Percentiles rank a stretch among this genome's conserved stretches.
phyloP scores from a whole-genome alignment of 2,329 filamentous ascomycete species.

The Dryadomyces quercus-mongolicae region DNA sequence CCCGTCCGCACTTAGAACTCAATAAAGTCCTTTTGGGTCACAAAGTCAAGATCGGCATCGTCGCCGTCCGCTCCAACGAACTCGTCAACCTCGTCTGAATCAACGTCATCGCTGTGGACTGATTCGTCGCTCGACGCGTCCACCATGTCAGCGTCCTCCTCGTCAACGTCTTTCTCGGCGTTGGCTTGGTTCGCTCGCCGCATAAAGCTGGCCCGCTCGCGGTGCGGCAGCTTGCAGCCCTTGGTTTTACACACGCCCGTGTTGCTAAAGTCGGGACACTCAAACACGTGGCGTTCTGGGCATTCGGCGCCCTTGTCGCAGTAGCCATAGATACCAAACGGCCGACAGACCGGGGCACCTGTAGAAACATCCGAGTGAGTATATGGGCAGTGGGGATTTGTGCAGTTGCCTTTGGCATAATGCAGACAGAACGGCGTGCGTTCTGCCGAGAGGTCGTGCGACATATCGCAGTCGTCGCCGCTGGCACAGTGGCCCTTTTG shows the following conservation, averaged over 20 bases:
- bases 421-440: slow-evolving; percentile 82
- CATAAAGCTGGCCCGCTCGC: slow-evolving; percentile 71
- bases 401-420: slow-evolving; percentile 81
- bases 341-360: slow-evolving; percentile 66
- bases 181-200: slow-evolving; percentile 49
- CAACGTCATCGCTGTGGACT: slow-evolving; percentile 63
- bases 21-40: slow-evolving; percentile 49
- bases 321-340: slow-evolving; percentile 79
- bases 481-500: slow-evolving; percentile 65
- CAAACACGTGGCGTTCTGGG: slow-evolving; percentile 73
- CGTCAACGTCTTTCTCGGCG: slow-evolving; percentile 22
- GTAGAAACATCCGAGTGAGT: slow-evolving; percentile 70
- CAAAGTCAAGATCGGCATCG: slow-evolving; percentile 39
- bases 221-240: slow-evolving; percentile 75
- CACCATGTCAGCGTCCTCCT: slow-evolving; percentile 41
- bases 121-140: slow-evolving; percentile 74
- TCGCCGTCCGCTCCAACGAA: slow-evolving; percentile 44
- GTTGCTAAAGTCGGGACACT: slow-evolving; percentile 94
- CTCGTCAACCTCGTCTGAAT: slow-evolving; percentile 63
- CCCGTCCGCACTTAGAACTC: slow-evolving; percentile 22
- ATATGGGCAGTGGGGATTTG: slow-evolving; percentile 76
- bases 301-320: slow-evolving; percentile 74
- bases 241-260: slow-evolving; percentile 70
- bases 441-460: slow-evolving; percentile 72
- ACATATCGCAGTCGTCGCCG: slow-evolving; percentile 77